phyloP scores from a whole-genome alignment of 805 yeast species.

The Clavispora asparagi region DNA sequence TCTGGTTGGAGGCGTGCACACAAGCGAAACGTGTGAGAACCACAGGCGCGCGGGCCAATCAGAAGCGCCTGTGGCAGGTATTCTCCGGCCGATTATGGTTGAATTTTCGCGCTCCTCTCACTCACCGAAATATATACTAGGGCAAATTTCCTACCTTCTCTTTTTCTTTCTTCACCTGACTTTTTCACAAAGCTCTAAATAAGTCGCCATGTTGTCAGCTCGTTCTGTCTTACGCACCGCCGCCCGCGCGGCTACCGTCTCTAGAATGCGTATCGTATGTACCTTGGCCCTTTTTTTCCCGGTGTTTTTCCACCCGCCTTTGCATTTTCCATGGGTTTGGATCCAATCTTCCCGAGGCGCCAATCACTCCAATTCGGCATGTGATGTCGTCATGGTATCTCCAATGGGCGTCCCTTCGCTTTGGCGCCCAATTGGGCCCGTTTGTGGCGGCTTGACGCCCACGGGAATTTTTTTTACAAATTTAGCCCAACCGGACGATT shows the following conservation, averaged over 20 bases:
- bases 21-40: slow-evolving; percentile 1
- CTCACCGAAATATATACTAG: slow-evolving; percentile 14
- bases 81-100: slow-evolving; percentile 17
- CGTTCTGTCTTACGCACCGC: slow-evolving; percentile 85
- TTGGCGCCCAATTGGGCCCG: not conserved
- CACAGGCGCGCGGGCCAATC: slow-evolving; percentile 11
- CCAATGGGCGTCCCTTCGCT: not conserved
- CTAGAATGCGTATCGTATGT: slow-evolving; percentile 28
- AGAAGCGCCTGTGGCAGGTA: slow-evolving; percentile 7
- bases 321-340: not conserved
- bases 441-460: no score
- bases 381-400: not conserved
- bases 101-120: slow-evolving; percentile 14
- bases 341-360: not conserved
- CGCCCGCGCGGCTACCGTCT: slow-evolving; percentile 58
- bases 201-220: slow-evolving; percentile 66
- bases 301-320: not conserved
- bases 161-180: slow-evolving; percentile 14
- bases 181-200: slow-evolving; percentile 7
- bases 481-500: not conserved
- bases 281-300: slow-evolving; percentile 1
- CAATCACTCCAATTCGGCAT: not conserved
- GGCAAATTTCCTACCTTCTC: slow-evolving; percentile 9
- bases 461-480: not conserved
- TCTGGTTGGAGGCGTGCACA: slow-evolving; percentile 10